phyloP scores from a whole-genome alignment of 2,329 filamentous ascomycete genomes.

The Cercospora brassicicola region DNA sequence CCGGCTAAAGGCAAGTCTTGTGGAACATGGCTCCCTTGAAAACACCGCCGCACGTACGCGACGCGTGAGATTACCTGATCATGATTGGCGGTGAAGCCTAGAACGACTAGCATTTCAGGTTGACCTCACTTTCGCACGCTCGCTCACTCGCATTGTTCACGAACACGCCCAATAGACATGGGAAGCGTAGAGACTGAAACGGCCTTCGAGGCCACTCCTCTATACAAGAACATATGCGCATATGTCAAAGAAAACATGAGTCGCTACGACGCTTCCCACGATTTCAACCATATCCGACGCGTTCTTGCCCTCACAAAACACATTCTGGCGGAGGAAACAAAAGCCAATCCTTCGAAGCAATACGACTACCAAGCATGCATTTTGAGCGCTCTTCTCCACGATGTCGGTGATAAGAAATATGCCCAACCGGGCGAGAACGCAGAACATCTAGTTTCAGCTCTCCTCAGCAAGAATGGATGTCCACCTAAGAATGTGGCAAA shows the following conservation, averaged over 20 bases:
- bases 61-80: background rate
- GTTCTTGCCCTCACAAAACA: constrained; percentile 71
- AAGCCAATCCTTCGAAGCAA: constrained; percentile 27
- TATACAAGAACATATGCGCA: constrained; percentile 46
- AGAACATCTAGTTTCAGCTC: constrained; percentile 56
- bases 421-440: constrained; percentile 52
- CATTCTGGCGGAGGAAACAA: constrained; percentile 53
- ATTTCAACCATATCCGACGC: constrained; percentile 79
- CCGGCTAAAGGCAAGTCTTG: background rate
- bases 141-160: background rate
- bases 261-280: constrained; percentile 80
- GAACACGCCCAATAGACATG: background rate
- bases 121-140: background rate
- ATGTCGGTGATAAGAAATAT: constrained; percentile 87
- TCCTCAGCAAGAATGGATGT: constrained; percentile 61
- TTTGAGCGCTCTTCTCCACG: constrained; percentile 65
- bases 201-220: constrained; percentile 35
- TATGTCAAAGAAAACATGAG: constrained; percentile 73
- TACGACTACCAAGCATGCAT: constrained; percentile 35
- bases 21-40: background rate
- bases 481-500: constrained; percentile 59
- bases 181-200: background rate
- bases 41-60: background rate
- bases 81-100: background rate
- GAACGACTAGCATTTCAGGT: background rate